Evolutionary conservation across 768 basidiomycete species (phyloP).

Genomic region (Fistulinella prunicolor): DNA sequence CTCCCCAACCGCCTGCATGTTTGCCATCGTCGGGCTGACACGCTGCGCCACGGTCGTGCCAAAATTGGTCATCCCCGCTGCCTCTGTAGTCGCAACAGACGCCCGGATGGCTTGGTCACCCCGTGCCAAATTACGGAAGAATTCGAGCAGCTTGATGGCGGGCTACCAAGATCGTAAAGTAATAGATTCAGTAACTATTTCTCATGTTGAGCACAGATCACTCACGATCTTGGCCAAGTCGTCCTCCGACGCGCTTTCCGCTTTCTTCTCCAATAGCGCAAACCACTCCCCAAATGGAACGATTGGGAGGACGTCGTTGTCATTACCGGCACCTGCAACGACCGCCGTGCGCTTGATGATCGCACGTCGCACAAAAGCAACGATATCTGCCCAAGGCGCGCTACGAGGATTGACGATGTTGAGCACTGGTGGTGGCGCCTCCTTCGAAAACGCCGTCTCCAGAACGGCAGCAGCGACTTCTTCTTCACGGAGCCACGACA

Average conservation of each 20-base stretch:
- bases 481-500: conserved; percentile 45
- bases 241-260: conserved; percentile 19
- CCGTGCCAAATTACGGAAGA: conserved; percentile 25
- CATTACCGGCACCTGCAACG: no score
- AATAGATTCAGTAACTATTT: neutral
- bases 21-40: conserved; percentile 24
- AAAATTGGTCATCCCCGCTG: conserved; percentile 21
- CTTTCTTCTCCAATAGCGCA: conserved; percentile 20
- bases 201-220: no score
- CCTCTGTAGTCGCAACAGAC: conserved; percentile 1
- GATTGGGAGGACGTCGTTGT: conserved; percentile 22
- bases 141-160: conserved; percentile 35
- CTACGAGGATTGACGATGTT: no score
- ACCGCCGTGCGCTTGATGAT: conserved; percentile 13
- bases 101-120: conserved; percentile 15
- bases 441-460: conserved; percentile 24
- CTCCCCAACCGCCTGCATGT: conserved; percentile 24
- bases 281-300: conserved; percentile 38
- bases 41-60: conserved; percentile 9
- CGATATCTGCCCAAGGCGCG: conserved; percentile 31
- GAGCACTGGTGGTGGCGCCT: conserved; percentile 20
- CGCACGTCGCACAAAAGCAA: conserved; percentile 22
- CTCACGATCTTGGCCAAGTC: conserved; percentile 34
- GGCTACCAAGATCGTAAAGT: conserved; percentile 20
- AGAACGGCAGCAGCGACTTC: conserved; percentile 34